phyloP scores from a whole-genome alignment of 345 rosid species.

The Camelina sativa region DNA sequence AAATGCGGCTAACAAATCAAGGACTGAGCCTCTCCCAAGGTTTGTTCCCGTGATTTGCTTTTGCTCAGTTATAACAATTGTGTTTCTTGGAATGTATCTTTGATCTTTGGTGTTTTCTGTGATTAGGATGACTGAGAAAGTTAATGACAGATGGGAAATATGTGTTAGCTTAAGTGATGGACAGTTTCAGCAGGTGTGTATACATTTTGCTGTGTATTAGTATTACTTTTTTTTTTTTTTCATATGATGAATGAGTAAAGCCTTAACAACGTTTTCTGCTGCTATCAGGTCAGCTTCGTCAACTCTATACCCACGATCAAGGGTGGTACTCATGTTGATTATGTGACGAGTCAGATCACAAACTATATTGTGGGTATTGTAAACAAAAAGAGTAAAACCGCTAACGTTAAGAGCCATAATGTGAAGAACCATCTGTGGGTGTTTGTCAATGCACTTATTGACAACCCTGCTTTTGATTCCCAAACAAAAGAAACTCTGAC shows the following conservation, averaged over 20 bases:
- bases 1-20: constrained; percentile 51
- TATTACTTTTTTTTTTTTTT: background rate
- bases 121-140: constrained; percentile 69
- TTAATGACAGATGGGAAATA: constrained; percentile 90
- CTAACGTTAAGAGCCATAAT: constrained; percentile 76
- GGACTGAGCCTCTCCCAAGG: constrained; percentile 61
- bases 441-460: constrained; percentile 94
- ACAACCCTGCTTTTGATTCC: constrained; percentile 98
- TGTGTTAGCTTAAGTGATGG: constrained; percentile 86
- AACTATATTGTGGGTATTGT: constrained; percentile 70
- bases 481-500: constrained; percentile 99
- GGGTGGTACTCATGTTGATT: constrained; percentile 99
- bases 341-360: constrained; percentile 82
- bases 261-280: constrained; percentile 11
- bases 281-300: constrained; percentile 87
- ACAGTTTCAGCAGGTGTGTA: constrained; percentile 91
- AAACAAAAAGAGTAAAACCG: constrained; percentile 87
- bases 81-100: constrained; percentile 12
- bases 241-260: background rate
- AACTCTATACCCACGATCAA: constrained; percentile 86
- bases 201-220: background rate
- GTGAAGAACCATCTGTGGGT: constrained; percentile 95
- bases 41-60: constrained; percentile 13
- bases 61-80: background rate
- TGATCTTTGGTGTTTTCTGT: constrained; percentile 17